phyloP scores from a whole-genome alignment of 495 filamentous ascomycete genomes.

The Penicillium lagena region DNA sequence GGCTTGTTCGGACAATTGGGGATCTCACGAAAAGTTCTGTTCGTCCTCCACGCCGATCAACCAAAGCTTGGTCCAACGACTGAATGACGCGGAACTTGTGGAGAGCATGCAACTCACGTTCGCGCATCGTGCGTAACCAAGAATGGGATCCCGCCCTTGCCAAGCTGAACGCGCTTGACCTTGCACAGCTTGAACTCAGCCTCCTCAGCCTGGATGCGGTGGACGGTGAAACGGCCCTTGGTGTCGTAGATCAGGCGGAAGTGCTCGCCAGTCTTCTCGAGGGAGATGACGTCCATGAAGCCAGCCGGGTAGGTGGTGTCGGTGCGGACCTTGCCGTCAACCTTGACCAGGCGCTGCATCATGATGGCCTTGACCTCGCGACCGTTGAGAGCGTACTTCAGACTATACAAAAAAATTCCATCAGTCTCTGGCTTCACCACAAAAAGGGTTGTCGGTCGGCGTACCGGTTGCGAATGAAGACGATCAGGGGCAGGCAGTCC shows the following conservation, averaged over 20 bases:
- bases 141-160: slow-evolving; percentile 99
- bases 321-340: slow-evolving; percentile 99
- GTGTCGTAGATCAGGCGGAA: slow-evolving; percentile 99
- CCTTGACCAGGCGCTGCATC: slow-evolving; percentile 99
- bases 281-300: slow-evolving; percentile 98
- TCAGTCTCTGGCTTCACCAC: no score
- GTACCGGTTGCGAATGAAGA: slow-evolving; percentile 93
- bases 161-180: slow-evolving; percentile 98
- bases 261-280: slow-evolving; percentile 99
- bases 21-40: slow-evolving; percentile 31
- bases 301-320: slow-evolving; percentile 95
- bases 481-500: slow-evolving; percentile 97
- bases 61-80: slow-evolving; percentile 99
- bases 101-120: slow-evolving; percentile 79
- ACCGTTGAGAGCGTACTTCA: slow-evolving; percentile 99
- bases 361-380: slow-evolving; percentile 97
- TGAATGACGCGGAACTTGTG: slow-evolving; percentile 84
- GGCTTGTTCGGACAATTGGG: slow-evolving; percentile 14
- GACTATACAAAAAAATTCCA: slow-evolving; percentile 36
- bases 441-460: not conserved
- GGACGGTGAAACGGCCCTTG: slow-evolving; percentile 99
- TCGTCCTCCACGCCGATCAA: slow-evolving; percentile 52
- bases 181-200: slow-evolving; percentile 99
- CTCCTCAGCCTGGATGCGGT: slow-evolving; percentile 97
- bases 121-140: slow-evolving; percentile 99